phyloP scores from a whole-genome alignment of 2,329 filamentous ascomycete genomes.

The Colletotrichum tabaci region DNA sequence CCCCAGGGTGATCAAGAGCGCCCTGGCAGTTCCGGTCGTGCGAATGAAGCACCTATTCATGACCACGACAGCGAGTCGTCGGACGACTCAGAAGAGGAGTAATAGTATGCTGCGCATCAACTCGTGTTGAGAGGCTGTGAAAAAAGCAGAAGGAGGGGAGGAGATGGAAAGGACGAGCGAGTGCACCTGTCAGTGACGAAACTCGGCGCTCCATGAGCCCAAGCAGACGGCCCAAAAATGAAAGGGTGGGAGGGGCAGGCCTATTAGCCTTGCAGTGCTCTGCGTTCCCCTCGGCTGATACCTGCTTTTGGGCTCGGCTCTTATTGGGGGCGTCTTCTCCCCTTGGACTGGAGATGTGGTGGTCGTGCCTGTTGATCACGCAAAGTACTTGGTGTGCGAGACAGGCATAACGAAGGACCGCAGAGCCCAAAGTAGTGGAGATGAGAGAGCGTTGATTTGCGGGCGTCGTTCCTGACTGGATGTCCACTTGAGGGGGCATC shows the following conservation, averaged over 20 bases:
- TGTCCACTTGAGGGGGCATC: slow-evolving; percentile 31
- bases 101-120: slow-evolving; percentile 7
- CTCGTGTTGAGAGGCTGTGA: neutral
- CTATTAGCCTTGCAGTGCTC: neutral
- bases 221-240: neutral
- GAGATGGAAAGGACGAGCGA: slow-evolving; percentile 1
- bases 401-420: no score
- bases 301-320: neutral
- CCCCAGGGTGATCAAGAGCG: slow-evolving; percentile 51
- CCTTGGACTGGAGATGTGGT: neutral
- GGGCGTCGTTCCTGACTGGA: slow-evolving; percentile 10
- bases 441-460: slow-evolving; percentile 27
- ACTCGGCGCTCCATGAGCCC: neutral
- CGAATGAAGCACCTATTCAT: slow-evolving; percentile 44
- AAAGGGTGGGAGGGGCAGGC: no score
- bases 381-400: neutral
- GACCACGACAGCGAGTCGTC: slow-evolving; percentile 55
- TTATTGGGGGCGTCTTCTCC: neutral
- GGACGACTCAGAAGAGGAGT: slow-evolving; percentile 64
- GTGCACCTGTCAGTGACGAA: neutral
- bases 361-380: neutral
- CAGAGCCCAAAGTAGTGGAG: neutral
- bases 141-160: neutral
- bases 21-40: slow-evolving; percentile 41
- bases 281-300: neutral